A percentile compares a stretch with the other conserved stretches of the same genome.
phyloP scores from a whole-genome alignment of 352 stramenopile genomes.

The Phytopythium helicoides region DNA sequence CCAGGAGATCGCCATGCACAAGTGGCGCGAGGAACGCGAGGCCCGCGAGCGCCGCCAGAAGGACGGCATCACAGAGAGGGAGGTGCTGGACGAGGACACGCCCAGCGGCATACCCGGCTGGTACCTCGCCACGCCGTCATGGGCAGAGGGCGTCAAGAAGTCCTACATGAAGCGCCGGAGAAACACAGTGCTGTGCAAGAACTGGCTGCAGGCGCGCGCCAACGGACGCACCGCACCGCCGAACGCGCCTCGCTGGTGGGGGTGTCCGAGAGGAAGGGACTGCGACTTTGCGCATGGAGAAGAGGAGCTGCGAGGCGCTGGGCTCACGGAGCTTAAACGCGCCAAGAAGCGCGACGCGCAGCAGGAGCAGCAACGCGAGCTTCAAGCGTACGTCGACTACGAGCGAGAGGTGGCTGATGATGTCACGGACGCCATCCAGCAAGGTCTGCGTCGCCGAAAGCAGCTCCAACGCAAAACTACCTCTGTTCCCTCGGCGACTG shows the following conservation, averaged over 20 bases:
- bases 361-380: constrained; percentile 57
- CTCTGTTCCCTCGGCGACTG: background rate
- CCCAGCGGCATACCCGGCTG: constrained; percentile 80
- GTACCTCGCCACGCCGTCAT: constrained; percentile 81
- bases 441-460: constrained; percentile 53
- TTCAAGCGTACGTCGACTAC: constrained; percentile 75
- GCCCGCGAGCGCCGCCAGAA: constrained; percentile 43
- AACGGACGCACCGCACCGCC: constrained; percentile 34
- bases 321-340: constrained; percentile 66
- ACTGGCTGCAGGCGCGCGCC: constrained; percentile 64
- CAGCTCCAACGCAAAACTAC: constrained; percentile 5
- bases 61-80: constrained; percentile 49
- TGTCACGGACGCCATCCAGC: constrained; percentile 66
- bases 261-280: constrained; percentile 72
- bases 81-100: constrained; percentile 79
- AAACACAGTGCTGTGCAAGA: constrained; percentile 74
- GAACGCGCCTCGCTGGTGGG: constrained; percentile 72
- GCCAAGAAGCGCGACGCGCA: constrained; percentile 57
- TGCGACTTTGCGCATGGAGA: constrained; percentile 87
- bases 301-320: constrained; percentile 62
- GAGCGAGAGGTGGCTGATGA: constrained; percentile 62
- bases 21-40: constrained; percentile 68
- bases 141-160: constrained; percentile 79
- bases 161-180: constrained; percentile 84
- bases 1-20: constrained; percentile 81